Evolutionary conservation across 2,329 filamentous ascomycete genomes (phyloP), one percentile per base, ranked within the genome.

Genomic region (Paecilomyces sp.): DNA sequence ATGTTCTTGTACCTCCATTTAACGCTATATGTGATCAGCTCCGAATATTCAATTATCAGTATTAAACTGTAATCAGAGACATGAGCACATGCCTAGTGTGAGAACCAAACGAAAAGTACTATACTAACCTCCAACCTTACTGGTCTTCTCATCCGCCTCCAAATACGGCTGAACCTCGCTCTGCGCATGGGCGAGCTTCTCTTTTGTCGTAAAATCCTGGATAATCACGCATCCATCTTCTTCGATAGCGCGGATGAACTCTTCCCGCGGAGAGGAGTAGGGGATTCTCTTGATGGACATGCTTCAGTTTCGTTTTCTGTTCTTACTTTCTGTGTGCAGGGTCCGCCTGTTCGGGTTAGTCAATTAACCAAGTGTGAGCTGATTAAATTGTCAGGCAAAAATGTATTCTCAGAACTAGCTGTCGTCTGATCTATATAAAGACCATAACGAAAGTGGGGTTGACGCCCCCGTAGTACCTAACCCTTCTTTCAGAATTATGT

Each of bases 1-100:
- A 74, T 6, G 68, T 74, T 55, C 70, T 71, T 3, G 73, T 76
- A 1, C 68, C 68, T n/a, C 73, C 73, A 47, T 73, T 70, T 59
- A 66, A 61, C 53, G 66, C 70, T 69, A 36, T 25, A 53, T 30
- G 12, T 12, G n/a, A 25, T 9, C 8, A 53, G 5, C 3, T 9
- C 25, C 52, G 59, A 34, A 34, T 11, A 1, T 50, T 59, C 41
- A 58, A 60, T 8, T 3, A 33, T 11, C 6, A 1, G 12, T 11
- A 9, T 33, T 2, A 33, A 33, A 33, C 7, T 12, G 11, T 11
- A 3, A 12, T 33, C 8, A 33, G 11, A 22, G 31, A 28, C 25
- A 28, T 1, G 25, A 28, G 25, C 8, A 13, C 12, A 41, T 18
- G 15, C 22, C 13, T 18, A 15, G n/a, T 18, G 2, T 8, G n/a